These are phyloP conservation scores for Phytophthora brassicae DNA, from an alignment of 352 stramenopile species.

Conservation along the genomic window DNA sequence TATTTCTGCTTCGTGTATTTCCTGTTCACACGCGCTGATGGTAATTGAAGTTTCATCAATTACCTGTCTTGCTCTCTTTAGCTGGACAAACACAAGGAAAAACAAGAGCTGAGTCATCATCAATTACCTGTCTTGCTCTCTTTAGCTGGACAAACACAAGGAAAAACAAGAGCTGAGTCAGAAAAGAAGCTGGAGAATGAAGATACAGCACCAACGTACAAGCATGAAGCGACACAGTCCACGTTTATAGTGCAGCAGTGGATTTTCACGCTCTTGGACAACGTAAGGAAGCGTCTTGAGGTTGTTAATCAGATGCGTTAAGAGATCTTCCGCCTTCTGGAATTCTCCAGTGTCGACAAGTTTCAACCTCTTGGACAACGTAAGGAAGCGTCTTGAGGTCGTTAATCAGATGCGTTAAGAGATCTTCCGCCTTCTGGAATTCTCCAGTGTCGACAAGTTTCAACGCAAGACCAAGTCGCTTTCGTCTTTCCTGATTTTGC, in stretches of 20 bases:
- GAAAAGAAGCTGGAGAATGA: too few relatives aligned
- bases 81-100: neutral
- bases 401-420: conserved; percentile 35
- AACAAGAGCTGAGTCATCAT: conserved; percentile 1
- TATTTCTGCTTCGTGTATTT: conserved; percentile 26
- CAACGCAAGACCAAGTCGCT: conserved; percentile 27
- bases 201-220: conserved; percentile 8
- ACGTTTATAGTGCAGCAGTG: conserved; percentile 41
- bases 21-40: conserved; percentile 24
- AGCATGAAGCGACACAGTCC: conserved; percentile 53
- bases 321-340: conserved; percentile 24
- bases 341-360: conserved; percentile 38
- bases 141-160: conserved; percentile 13
- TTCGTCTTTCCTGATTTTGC: conserved; percentile 11
- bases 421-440: conserved; percentile 30
- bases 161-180: neutral
- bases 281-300: conserved; percentile 23
- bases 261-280: conserved; percentile 19
- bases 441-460: conserved; percentile 32
- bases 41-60: conserved; percentile 26
- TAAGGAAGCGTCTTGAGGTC: conserved; percentile 20
- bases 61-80: conserved; percentile 17
- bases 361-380: conserved; percentile 23
- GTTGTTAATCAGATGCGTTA: conserved; percentile 33
- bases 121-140: conserved; percentile 19